Evolutionary conservation across 805 yeast genomes (phyloP), one percentile per base, ranked within the genome.

Genomic region (Saccharomycopsis amapae): DNA sequence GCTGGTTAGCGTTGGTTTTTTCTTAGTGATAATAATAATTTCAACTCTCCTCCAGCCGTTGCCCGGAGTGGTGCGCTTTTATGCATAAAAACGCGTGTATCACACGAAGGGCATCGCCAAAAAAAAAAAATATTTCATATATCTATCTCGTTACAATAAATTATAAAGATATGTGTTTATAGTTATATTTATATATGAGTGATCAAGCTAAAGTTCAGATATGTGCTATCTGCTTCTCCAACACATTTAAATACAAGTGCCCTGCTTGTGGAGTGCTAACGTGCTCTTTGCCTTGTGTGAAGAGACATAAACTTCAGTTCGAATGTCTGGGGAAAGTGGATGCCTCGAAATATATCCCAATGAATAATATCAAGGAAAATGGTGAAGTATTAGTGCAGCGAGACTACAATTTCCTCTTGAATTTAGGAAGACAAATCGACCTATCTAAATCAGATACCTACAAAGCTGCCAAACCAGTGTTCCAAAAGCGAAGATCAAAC

Each of bases 341-440:
- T 56, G 75, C 75, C 12, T 69, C 86, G 1, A 64, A 65, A 38
- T 86, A 78, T 57, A 64, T 84, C 1, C 48, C 54, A 3, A 69
- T 73, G 37, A 57, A 63, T 17, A 48, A 62, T 53, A 62, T 63
- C 44, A 64, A 62, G 5, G 63, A 65, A 22, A 60, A 59, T 19
- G 43, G 24, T 2, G 61, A 67, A 31, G 39, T 57, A 10, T 52
- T 67, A 38, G 75, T 88, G 5, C 87, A 88, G 57, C 64, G 97
- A 50, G 97, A 89, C 59, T 89, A 87, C 61, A 82, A 85, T 58
- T 85, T 85, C 57, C 62, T 89, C 26, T 67, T 75, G 47, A 67
- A 65, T 18, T 55, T 85, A 45, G 79, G 79, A 40, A 64, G 97
- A 37, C 61, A 70, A 2, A 66, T 87, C 12, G 69, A 71, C n/a